phyloP scores from a whole-genome alignment of 768 basidiomycete genomes.

The Boletus subparvulus region DNA sequence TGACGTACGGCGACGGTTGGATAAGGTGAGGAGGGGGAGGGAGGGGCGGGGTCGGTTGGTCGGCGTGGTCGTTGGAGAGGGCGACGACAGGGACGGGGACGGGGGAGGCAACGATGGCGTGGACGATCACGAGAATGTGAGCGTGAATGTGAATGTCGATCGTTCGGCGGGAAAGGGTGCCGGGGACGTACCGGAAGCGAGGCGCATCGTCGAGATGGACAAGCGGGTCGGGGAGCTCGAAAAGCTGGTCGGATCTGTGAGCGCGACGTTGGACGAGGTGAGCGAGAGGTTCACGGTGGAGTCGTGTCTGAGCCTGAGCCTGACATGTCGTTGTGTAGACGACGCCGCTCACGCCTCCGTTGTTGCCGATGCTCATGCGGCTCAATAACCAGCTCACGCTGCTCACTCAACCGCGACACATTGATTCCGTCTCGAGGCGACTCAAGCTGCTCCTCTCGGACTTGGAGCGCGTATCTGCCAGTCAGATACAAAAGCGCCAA shows the following conservation, averaged over 20 bases:
- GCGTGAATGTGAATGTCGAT: background rate
- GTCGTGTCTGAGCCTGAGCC: background rate
- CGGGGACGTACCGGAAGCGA: conserved; percentile 39
- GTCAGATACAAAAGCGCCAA: conserved; percentile 29
- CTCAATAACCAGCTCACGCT: conserved; percentile 84
- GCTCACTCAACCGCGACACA: conserved; percentile 92
- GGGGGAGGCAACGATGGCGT: conserved; percentile 1
- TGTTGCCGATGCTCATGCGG: conserved; percentile 78
- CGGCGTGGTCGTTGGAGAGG: conserved; percentile 47
- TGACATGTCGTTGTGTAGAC: conserved; percentile 41
- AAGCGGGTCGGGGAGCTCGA: conserved; percentile 82
- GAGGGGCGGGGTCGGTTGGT: conserved; percentile 68
- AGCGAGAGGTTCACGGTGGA: conserved; percentile 10
- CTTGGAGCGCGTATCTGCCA: conserved; percentile 73
- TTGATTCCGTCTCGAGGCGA: conserved; percentile 92
- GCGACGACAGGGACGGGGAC: conserved; percentile 1
- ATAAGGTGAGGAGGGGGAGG: conserved; percentile 61
- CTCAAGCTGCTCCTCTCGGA: conserved; percentile 91
- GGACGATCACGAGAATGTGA: conserved; percentile 5
- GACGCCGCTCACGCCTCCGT: conserved; percentile 71
- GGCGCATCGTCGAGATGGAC: conserved; percentile 73
- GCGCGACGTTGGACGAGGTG: conserved; percentile 80
- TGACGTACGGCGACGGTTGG: conserved; percentile 67
- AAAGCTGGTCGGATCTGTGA: conserved; percentile 78
- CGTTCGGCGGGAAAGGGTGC: background rate